Conservation (phyloP, 2,329 filamentous ascomycete genomes). For the Geosmithia flava region DNA sequence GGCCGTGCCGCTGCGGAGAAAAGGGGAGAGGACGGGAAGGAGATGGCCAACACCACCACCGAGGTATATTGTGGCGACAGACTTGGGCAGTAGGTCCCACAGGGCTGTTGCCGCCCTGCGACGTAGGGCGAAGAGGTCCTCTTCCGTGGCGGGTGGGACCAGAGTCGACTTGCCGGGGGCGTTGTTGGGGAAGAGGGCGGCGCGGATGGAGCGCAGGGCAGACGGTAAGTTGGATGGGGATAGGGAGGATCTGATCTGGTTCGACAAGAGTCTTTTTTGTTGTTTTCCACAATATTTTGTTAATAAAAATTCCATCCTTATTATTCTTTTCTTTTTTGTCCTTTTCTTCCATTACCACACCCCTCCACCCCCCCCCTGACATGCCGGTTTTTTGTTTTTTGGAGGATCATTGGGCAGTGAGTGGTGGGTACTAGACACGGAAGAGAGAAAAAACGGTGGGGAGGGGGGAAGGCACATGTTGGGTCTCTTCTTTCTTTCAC, state of each 20-base stretch:
- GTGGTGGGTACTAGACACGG: neutral
- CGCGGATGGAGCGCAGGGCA: conserved; percentile 59
- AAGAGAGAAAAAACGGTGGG: neutral
- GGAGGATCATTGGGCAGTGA: too few relatives aligned
- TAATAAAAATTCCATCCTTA: neutral
- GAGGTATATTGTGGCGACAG: conserved; percentile 38
- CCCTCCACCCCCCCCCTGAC: too few relatives aligned
- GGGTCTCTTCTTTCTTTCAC: too few relatives aligned
- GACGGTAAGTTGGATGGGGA: conserved; percentile 52
- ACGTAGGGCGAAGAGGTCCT: conserved; percentile 49
- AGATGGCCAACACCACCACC: conserved; percentile 16
- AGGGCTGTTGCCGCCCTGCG: conserved; percentile 53
- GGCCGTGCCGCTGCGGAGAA: neutral
- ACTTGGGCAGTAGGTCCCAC: conserved; percentile 32
- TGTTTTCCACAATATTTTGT: too few relatives aligned
- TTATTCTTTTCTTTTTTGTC: too few relatives aligned
- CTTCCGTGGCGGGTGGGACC: conserved; percentile 45
- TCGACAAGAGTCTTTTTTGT: conserved; percentile 50
- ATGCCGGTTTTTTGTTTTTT: neutral
- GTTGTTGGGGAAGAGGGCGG: conserved; percentile 79
- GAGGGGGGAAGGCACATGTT: neutral
- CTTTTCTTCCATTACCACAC: too few relatives aligned
- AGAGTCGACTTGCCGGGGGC: conserved; percentile 52
- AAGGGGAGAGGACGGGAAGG: conserved; percentile 3
- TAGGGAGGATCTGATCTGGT: conserved; percentile 44